These are phyloP conservation scores for Claviceps maximensis DNA, from an alignment of 2,329 filamentous ascomycete genomes.

Conservation along the genomic window DNA sequence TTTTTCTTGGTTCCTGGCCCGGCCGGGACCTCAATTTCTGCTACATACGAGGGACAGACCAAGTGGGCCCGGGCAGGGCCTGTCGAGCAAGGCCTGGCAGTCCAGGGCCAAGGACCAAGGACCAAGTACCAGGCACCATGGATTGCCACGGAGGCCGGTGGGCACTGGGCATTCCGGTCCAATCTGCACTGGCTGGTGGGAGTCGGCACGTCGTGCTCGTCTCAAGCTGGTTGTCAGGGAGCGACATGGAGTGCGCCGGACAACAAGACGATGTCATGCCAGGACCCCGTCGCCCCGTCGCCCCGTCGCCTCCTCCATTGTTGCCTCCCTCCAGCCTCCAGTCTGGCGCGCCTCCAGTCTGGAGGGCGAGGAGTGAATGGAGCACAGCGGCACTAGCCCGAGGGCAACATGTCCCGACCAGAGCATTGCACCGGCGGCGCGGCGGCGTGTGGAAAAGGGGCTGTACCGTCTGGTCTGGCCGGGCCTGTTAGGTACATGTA, in stretches of 20 bases:
- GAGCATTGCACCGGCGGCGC: not conserved
- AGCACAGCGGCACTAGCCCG: no score
- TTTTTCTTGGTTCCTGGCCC: slow-evolving; percentile 1
- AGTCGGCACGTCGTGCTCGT: not conserved
- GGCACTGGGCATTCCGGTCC: not conserved
- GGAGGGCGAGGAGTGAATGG: not conserved
- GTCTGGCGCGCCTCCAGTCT: no score
- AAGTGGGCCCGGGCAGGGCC: slow-evolving; percentile 5
- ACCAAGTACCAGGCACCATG: not conserved
- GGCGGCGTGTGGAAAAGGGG: not conserved
- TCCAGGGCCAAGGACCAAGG: not conserved
- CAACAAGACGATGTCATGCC: not conserved
- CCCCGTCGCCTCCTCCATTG: not conserved
- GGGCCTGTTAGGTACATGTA: no score
- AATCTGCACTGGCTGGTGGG: not conserved
- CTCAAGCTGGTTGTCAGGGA: no score
- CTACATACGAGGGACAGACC: slow-evolving; percentile 3
- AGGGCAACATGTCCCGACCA: not conserved
- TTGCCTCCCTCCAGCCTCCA: no score
- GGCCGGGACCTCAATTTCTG: not conserved
- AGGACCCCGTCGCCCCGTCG: slow-evolving; percentile 1
- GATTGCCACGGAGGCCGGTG: not conserved
- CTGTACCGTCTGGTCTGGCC: no score
- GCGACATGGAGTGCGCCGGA: no score
- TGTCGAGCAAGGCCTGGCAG: not conserved